A percentile compares a stretch with the other conserved stretches of the same genome.
phyloP scores from a whole-genome alignment of 2,329 filamentous ascomycete species.

The Nemania sp. region DNA sequence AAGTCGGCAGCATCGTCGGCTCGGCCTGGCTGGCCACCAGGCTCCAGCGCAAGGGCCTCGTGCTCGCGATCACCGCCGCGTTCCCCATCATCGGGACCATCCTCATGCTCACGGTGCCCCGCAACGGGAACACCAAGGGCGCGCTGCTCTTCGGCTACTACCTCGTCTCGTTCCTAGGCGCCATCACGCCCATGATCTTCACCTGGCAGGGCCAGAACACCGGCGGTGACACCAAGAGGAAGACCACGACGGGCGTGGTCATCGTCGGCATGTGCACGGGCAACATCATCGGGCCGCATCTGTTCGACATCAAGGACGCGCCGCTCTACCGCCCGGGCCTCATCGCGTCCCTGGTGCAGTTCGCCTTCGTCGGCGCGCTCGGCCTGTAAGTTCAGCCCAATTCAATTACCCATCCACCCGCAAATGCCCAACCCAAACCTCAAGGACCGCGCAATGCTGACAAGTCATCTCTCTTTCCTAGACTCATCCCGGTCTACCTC shows the following conservation, averaged over 20 bases:
- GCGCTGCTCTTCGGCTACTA: constrained; percentile 57
- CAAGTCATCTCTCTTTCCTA: constrained; percentile 16
- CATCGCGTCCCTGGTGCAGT: constrained; percentile 62
- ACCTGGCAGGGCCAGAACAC: constrained; percentile 63
- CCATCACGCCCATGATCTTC: constrained; percentile 59
- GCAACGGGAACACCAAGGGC: constrained; percentile 48
- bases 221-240: constrained; percentile 69
- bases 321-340: constrained; percentile 63
- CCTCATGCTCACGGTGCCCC: constrained; percentile 53
- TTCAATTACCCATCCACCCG: too few species aligned
- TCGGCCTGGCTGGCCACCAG: constrained; percentile 50
- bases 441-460: not conserved
- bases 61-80: constrained; percentile 46
- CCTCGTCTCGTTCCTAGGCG: constrained; percentile 47
- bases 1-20: constrained; percentile 40
- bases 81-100: constrained; percentile 49
- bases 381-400: constrained; percentile 34
- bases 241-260: constrained; percentile 63
- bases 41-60: constrained; percentile 49
- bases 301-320: constrained; percentile 63
- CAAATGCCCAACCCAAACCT: constrained; percentile 29
- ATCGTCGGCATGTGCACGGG: constrained; percentile 66
- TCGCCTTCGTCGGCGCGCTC: constrained; percentile 59
- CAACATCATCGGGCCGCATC: constrained; percentile 67
- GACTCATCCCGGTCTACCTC: constrained; percentile 44